Conservation (phyloP, 345 rosid genomes). For the Dimocarpus longan region DNA sequence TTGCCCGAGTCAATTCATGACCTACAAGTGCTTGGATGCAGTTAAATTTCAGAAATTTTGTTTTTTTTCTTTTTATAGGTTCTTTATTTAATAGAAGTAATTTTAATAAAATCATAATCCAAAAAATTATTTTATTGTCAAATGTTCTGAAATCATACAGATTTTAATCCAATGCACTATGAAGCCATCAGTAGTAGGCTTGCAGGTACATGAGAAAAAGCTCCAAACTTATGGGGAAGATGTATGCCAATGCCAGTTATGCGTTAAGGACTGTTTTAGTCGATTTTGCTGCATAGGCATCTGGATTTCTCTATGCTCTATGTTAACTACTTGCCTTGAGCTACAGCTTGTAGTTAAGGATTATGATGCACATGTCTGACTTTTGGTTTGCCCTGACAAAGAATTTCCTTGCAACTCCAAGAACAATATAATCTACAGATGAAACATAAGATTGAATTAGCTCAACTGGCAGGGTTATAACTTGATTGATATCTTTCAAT, state of each 20-base stretch:
- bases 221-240: background rate
- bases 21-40: background rate
- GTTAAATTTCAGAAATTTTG: background rate
- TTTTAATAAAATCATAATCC: background rate
- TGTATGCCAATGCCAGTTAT: background rate
- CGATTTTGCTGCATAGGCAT: background rate
- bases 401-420: constrained; percentile 34
- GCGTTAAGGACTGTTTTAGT: background rate
- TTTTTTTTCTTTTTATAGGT: background rate
- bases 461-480: background rate
- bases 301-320: background rate
- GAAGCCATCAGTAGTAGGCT: background rate
- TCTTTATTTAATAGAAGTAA: background rate
- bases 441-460: background rate
- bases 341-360: background rate
- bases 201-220: background rate
- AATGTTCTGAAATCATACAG: background rate
- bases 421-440: constrained; percentile 19
- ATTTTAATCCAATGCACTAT: background rate
- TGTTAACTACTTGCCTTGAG: background rate
- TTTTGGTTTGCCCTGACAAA: constrained; percentile 24
- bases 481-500: background rate
- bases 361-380: constrained; percentile 7
- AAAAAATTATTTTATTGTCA: background rate
- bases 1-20: background rate